Evolutionary conservation across 2,329 filamentous ascomycete species (phyloP).

Genomic region (Neoscytalidium dimidiatum): DNA sequence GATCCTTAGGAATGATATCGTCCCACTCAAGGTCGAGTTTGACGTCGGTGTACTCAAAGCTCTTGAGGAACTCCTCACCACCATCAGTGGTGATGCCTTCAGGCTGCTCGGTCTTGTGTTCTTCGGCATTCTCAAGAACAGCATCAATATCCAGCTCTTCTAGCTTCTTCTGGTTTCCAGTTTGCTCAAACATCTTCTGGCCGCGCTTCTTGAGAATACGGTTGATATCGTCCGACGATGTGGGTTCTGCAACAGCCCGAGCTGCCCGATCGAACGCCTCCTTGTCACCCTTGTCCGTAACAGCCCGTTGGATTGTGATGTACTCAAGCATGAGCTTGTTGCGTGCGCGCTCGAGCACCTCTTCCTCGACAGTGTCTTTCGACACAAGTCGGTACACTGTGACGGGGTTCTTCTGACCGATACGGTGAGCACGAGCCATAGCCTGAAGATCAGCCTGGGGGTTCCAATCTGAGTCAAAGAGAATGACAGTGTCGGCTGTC

Average conservation of each 20-base stretch:
- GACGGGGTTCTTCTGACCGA: slow-evolving; percentile 93
- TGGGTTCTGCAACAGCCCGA: slow-evolving; percentile 83
- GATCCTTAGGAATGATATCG: slow-evolving; percentile 93
- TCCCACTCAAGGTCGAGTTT: slow-evolving; percentile 98
- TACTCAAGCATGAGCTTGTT: slow-evolving; percentile 98
- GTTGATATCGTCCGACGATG: slow-evolving; percentile 91
- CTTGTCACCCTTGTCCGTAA: slow-evolving; percentile 89
- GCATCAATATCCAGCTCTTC: slow-evolving; percentile 98
- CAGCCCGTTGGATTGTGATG: slow-evolving; percentile 93
- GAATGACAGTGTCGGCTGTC: slow-evolving; percentile 96
- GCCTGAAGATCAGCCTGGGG: slow-evolving; percentile 97
- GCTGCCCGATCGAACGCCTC: slow-evolving; percentile 62
- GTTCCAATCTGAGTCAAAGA: slow-evolving; percentile 99
- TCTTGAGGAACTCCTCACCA: slow-evolving; percentile 91
- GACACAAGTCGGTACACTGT: slow-evolving; percentile 96
- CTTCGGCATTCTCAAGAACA: slow-evolving; percentile 93
- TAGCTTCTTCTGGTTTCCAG: slow-evolving; percentile 91
- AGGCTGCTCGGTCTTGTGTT: slow-evolving; percentile 93
- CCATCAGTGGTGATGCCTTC: slow-evolving; percentile 94
- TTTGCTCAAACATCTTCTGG: slow-evolving; percentile 99
- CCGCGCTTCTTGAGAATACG: slow-evolving; percentile 95
- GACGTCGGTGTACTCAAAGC: slow-evolving; percentile 92
- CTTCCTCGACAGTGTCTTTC: slow-evolving; percentile 97
- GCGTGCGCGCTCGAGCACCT: slow-evolving; percentile 90
- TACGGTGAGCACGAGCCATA: slow-evolving; percentile 97